These are phyloP conservation scores for Phytopythium oedochilum DNA, from an alignment of 352 stramenopile genomes.

Conservation along the genomic window DNA sequence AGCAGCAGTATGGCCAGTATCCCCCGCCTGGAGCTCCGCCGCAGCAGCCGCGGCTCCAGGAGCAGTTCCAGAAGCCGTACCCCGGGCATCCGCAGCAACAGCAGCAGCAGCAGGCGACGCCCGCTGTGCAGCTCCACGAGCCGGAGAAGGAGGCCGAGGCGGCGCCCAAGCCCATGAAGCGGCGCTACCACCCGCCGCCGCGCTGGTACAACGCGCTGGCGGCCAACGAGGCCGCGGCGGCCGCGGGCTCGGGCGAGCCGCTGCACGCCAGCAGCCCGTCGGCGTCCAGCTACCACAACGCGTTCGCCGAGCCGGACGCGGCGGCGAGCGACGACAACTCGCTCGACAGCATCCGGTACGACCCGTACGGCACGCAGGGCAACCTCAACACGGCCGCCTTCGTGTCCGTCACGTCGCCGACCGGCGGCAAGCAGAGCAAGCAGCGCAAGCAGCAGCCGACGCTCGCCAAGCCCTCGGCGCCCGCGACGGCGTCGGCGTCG, in stretches of 20 bases:
- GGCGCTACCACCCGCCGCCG: slow-evolving; percentile 13
- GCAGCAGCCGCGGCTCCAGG: slow-evolving; percentile 5
- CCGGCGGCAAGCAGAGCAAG: slow-evolving; percentile 16
- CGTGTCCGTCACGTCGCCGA: slow-evolving; percentile 37
- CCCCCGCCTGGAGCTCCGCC: not conserved
- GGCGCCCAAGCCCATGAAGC: slow-evolving; percentile 13
- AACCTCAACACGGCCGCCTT: slow-evolving; percentile 24
- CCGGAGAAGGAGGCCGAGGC: slow-evolving; percentile 9
- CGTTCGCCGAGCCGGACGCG: slow-evolving; percentile 2
- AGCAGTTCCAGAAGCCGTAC: slow-evolving; percentile 15
- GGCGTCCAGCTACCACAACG: slow-evolving; percentile 1
- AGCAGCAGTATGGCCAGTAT: slow-evolving; percentile 7
- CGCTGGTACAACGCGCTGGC: slow-evolving; percentile 17
- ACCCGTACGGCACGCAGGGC: slow-evolving; percentile 21
- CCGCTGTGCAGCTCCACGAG: slow-evolving; percentile 3
- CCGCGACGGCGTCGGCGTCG: too few species aligned
- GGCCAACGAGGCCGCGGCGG: not conserved
- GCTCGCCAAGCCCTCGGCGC: slow-evolving; percentile 9
- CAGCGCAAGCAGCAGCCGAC: slow-evolving; percentile 2
- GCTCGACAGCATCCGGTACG: slow-evolving; percentile 26
- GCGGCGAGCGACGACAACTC: not conserved
- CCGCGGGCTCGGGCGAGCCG: not conserved
- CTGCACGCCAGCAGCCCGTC: not conserved
- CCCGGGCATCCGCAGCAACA: slow-evolving; percentile 13
- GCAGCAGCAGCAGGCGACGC: not conserved